Evolutionary conservation across 2,329 filamentous ascomycete genomes (phyloP).

Genomic region (Penicillium sp.): DNA sequence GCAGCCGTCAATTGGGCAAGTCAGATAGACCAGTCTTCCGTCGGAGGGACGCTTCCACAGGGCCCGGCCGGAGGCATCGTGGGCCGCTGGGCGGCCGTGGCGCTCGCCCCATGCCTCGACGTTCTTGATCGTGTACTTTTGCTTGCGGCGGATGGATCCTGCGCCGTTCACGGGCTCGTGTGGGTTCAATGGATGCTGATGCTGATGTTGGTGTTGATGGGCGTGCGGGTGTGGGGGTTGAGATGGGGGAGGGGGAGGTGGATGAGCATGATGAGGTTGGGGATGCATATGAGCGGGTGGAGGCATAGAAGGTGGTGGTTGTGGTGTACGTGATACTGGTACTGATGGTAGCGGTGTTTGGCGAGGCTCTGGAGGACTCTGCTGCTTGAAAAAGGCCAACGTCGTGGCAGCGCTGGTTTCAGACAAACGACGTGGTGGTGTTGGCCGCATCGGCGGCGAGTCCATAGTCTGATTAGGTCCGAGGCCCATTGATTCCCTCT

Average conservation of each 20-base stretch:
- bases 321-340: slow-evolving; percentile 29
- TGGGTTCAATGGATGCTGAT: slow-evolving; percentile 21
- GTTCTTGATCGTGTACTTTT: slow-evolving; percentile 47
- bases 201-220: slow-evolving; percentile 12
- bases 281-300: slow-evolving; percentile 23
- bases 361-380: slow-evolving; percentile 43
- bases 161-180: slow-evolving; percentile 31
- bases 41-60: slow-evolving; percentile 46
- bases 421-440: slow-evolving; percentile 42
- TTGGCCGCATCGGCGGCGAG: slow-evolving; percentile 41
- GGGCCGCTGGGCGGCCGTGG: slow-evolving; percentile 44
- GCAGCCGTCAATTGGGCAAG: slow-evolving; percentile 41
- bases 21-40: slow-evolving; percentile 41
- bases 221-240: slow-evolving; percentile 4
- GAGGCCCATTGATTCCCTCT: slow-evolving; percentile 45
- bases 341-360: slow-evolving; percentile 31
- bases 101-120: slow-evolving; percentile 46
- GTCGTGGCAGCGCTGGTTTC: slow-evolving; percentile 46
- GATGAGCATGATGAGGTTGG: slow-evolving; percentile 19
- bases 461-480: slow-evolving; percentile 37
- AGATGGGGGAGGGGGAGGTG: slow-evolving; percentile 6
- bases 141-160: slow-evolving; percentile 39
- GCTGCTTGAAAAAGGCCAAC: slow-evolving; percentile 45
- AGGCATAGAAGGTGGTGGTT: slow-evolving; percentile 26
- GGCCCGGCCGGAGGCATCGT: slow-evolving; percentile 41